A percentile compares a stretch with the other conserved stretches of the same genome.
Conservation (phyloP, 768 basidiomycete species). For the Hygrophoropsis aurantiaca region DNA sequence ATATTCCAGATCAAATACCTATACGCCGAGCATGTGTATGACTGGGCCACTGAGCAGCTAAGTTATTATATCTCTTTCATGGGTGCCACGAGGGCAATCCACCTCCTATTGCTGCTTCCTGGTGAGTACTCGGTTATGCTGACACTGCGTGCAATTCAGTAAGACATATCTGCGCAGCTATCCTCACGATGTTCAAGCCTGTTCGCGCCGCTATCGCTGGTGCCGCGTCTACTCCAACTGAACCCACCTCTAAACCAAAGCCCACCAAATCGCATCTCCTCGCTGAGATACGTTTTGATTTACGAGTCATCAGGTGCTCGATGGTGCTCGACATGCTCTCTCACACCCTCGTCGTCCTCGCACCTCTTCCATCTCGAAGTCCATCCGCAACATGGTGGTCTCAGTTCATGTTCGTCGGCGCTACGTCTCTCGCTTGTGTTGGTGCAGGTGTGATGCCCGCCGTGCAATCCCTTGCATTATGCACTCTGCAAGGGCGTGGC, state of each 20-base stretch:
- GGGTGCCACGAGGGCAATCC: conserved; percentile 62
- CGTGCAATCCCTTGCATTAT: conserved; percentile 71
- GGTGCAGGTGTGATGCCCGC: conserved; percentile 71
- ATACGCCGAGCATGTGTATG: conserved; percentile 72
- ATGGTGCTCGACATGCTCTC: conserved; percentile 68
- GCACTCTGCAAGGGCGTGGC: conserved; percentile 44
- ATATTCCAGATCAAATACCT: conserved; percentile 76
- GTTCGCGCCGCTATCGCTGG: conserved; percentile 16
- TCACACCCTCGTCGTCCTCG: conserved; percentile 57
- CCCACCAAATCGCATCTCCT: conserved; percentile 51
- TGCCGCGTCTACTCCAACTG: conserved; percentile 3
- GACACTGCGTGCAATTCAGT: conserved; percentile 36
- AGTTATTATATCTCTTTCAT: conserved; percentile 76
- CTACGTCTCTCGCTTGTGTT: conserved; percentile 63
- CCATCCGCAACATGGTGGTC: conserved; percentile 19
- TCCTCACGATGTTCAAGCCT: conserved; percentile 63
- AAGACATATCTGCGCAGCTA: conserved; percentile 35
- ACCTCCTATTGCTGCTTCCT: conserved; percentile 68
- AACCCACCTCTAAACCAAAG: conserved; percentile 33
- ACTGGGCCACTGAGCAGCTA: conserved; percentile 67
- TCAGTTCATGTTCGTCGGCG: conserved; percentile 51
- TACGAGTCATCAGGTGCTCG: conserved; percentile 60
- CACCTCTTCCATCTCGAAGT: conserved; percentile 42
- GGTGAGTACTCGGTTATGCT: conserved; percentile 39
- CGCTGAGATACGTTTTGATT: conserved; percentile 68